Evolutionary conservation across 345 rosid species (phyloP), one percentile per base, ranked within the genome.

Genomic region (Citrus sp.): DNA sequence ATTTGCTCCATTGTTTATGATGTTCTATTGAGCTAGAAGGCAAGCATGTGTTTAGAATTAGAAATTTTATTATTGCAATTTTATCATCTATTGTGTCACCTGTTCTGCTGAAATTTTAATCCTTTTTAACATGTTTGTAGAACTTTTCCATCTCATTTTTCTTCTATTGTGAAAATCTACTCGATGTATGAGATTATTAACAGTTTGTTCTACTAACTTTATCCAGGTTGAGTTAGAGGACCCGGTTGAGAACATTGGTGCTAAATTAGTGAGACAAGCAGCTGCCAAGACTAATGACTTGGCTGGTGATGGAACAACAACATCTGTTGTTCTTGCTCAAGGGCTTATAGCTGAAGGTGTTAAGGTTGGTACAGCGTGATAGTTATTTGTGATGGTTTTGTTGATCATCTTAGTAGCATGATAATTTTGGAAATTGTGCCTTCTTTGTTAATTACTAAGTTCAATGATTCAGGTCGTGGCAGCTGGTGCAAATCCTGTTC

Each of bases 221-320:
- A 80, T 34, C 49, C 77, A 96, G 99, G 99, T 96, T 85, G 98
- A 92, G 83, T 82, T 96, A 84, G 99, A 94, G 83, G 99, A 96
- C 54, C 98, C 99, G 0, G 98, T 96, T 78, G 99, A 97, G 89
- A 97, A 97, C 77, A 97, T 97, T 68, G 99, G 98, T 70, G 98
- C 98, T 32, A 96, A 93, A 86, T 81, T 97, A 79, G 98, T 97
- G 77, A 90, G 99, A 76, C 99, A 97, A 84, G 98, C 98, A 4
- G 99, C 99, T 85, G 90, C 97, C 38, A 96, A 96, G 83, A 96
- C 98, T 55, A 96, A 96, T 82, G 99, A 96, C 89, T 81, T 96
- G 87, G 99, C 99, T 72, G 99, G 98, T 81, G 99, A 94, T 46
- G 98, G 99, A 27, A 97, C 98, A 3, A 97, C 98, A 40, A 97